Percentiles rank a stretch among this genome's conserved stretches.
These are phyloP conservation scores for Canavalia gladiata DNA, from an alignment of 306 rosid genomes.

Conservation along the genomic window DNA sequence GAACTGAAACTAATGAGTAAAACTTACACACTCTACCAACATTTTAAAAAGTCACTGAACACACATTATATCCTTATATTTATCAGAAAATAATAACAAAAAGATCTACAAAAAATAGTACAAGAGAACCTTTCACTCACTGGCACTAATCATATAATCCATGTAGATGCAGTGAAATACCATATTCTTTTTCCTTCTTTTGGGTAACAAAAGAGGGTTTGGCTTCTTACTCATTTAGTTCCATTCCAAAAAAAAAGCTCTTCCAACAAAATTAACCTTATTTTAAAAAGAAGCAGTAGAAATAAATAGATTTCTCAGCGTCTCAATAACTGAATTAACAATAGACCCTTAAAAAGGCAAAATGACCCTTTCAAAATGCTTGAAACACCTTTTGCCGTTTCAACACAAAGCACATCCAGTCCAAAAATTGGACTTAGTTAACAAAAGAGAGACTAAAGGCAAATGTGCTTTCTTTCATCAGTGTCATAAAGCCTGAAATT, in stretches of 20 bases:
- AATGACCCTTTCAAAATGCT: neutral
- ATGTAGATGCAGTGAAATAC: neutral
- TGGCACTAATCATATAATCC: neutral
- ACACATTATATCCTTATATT: neutral
- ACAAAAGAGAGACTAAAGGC: neutral
- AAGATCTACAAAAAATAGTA: neutral
- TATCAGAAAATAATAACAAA: neutral
- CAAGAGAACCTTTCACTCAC: neutral
- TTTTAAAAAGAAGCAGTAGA: neutral
- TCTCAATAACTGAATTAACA: neutral
- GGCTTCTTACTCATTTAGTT: constrained; percentile 6
- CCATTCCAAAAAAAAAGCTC: constrained; percentile 9
- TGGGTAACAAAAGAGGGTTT: neutral
- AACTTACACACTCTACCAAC: too few relatives aligned
- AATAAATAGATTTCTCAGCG: neutral
- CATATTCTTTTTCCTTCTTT: constrained; percentile 12
- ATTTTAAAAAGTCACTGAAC: neutral
- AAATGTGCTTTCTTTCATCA: neutral
- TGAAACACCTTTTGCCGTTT: constrained; percentile 22
- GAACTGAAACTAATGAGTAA: too few relatives aligned
- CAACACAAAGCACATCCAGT: neutral
- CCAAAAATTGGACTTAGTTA: neutral
- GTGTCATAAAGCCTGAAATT: neutral
- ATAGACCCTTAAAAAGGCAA: neutral
- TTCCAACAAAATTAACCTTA: constrained; percentile 6